Base-by-base conservation (phyloP, 176 grass and related monocot species). In the Oropetium thomaeum region DNA sequence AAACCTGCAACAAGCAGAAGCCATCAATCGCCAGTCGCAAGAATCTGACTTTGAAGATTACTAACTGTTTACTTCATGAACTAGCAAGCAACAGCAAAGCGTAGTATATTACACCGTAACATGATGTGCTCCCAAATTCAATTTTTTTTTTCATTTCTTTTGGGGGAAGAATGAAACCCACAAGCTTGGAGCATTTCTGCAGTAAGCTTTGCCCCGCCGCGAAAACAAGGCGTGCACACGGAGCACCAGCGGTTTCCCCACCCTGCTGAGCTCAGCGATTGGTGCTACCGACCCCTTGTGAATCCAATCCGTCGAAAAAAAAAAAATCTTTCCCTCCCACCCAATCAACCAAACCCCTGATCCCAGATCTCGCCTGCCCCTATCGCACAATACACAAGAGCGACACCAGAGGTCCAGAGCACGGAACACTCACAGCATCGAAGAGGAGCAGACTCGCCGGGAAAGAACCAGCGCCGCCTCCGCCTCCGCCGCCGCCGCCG, bases 401-500 rank as follows among this genome's bases (percentile, higher is more conserved):
- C 7, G 6, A 8, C 20, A 14, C 3, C 48, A 22, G 2, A 7
- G 10, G 23, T 1, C n/a, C 52, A 1, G 54, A 31, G 5, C 12
- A 31, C 1, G 28, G 57, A 60, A 1, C 57, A 60, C 57, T 60
- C 57, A 60, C 57, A 4, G 27, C 57, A 51, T 31, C 67, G 27
- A 33, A 19, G 15, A 30, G 27, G 7, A 48, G 42, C 42, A 12
- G 10, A 10, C 15, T 5, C 67, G 10, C 67, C 27, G 29, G 67
- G 11, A 1, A 48, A 35, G 30, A 25, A 71, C 5, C 9, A 23
- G 10, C 2, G 10, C 9, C 23, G 51, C 51, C 22, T 1, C 40
- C 65, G 39, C 65, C 62, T 34, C 51, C n/a, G 71, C 38, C 52
- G 72, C n/a, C 43, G 73, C 43, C 53, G n/a, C n/a, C n/a, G n/a